Evolutionary conservation across 495 filamentous ascomycete genomes (phyloP).

Genomic region (Eremomyces bilateralis): DNA sequence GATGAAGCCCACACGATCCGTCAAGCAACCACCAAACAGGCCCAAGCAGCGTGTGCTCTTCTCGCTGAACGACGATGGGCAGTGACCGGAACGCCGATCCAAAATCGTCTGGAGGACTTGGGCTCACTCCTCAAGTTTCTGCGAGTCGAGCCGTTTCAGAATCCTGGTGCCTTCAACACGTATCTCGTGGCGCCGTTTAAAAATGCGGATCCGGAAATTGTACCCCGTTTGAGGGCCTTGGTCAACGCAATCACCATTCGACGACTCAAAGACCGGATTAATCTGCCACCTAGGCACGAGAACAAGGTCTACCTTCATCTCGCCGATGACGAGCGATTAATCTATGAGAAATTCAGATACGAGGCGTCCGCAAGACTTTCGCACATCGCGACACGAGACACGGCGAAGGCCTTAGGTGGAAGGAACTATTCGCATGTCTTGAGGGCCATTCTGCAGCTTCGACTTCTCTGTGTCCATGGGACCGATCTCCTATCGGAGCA

Average conservation of each 20-base stretch:
- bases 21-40: constrained; percentile 56
- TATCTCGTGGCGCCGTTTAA: constrained; percentile 69
- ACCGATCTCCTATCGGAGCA: constrained; percentile 66
- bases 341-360: constrained; percentile 39
- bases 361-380: constrained; percentile 40
- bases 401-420: constrained; percentile 45
- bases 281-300: constrained; percentile 55
- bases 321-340: constrained; percentile 26
- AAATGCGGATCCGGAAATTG: constrained; percentile 54
- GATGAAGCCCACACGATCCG: constrained; percentile 93
- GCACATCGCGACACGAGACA: constrained; percentile 26
- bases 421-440: constrained; percentile 75
- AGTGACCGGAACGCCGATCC: constrained; percentile 78
- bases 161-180: constrained; percentile 46
- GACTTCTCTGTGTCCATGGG: constrained; percentile 78
- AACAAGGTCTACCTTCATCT: constrained; percentile 41
- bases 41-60: constrained; percentile 65
- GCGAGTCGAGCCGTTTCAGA: constrained; percentile 67
- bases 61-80: constrained; percentile 76
- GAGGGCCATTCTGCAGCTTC: constrained; percentile 72
- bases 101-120: constrained; percentile 83
- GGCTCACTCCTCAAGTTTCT: constrained; percentile 80
- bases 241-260: constrained; percentile 83
- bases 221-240: constrained; percentile 70
- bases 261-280: constrained; percentile 77